Base-by-base conservation (phyloP, 345 rosid genomes). In the Moringa oleifera region DNA sequence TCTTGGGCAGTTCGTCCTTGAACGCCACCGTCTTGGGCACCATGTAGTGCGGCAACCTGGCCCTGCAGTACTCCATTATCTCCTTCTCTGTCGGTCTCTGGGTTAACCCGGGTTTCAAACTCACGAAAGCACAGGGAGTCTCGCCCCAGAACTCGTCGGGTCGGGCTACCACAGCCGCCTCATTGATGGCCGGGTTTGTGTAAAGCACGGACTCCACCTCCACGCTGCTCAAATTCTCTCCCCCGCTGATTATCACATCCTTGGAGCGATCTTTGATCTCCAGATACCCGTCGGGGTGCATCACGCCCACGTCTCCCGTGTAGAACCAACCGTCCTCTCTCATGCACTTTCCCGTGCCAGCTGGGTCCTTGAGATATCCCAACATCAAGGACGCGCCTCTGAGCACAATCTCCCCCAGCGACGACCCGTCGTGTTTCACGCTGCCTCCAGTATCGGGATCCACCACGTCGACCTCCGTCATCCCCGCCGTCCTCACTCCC, bases 111-210 rank as follows among this genome's bases (percentile, higher is more conserved):
- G 69, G 59, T 59, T 77, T 84, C 68, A 71, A 64, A 49, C 80
- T 80, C 62, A 81, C 66, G 71, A 88, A 88, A 20, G 97, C 96
- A 53, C 97, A 88, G 22, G 97, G 97, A 0, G 85, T 82, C 75
- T 91, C 89, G 28, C 97, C 97, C 96, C 97, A 91, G 19, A 65
- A 78, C 60, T 84, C 84, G 53, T 88, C 91, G 0, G 93, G 96
- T 73, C 89, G 64, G 0, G 89, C 96, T 64, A 88, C 97, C 53
- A 91, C 96, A 6, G 96, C 93, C 17, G 81, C 97, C 74, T 91
- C 97, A 5, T 62, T 63, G 33, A 91, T 73, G 9, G 83, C 86
- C 0, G 89, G 88, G 53, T 88, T 84, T 55, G 72, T 56, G 31
- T 91, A 91, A 62, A 91, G 20, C 59, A 88, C 80, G 1, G 89